phyloP scores from a whole-genome alignment of 306 rosid genomes.

The Prunus armeniaca region DNA sequence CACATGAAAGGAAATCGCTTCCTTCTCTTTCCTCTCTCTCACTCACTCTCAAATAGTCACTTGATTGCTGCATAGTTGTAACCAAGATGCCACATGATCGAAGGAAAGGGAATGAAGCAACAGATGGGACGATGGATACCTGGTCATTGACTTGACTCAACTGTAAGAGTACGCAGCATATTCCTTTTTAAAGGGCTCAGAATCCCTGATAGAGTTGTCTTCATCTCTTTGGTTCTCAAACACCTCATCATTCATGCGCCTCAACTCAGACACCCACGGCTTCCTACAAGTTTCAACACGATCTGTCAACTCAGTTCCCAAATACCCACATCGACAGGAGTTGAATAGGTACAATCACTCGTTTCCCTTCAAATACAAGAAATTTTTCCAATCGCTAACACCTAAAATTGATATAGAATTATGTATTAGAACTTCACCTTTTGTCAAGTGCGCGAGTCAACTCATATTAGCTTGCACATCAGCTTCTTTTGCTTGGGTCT shows the following conservation, averaged over 20 bases:
- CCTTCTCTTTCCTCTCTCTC: background rate
- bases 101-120: constrained; percentile 13
- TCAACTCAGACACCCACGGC: constrained; percentile 76
- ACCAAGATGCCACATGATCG: background rate
- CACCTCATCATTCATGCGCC: constrained; percentile 70
- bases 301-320: constrained; percentile 33
- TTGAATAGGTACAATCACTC: background rate
- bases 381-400: background rate
- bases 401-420: constrained; percentile 6
- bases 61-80: constrained; percentile 8
- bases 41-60: constrained; percentile 14
- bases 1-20: constrained; percentile 29
- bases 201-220: constrained; percentile 60
- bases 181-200: constrained; percentile 75
- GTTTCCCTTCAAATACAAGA: background rate
- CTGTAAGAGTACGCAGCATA: constrained; percentile 81
- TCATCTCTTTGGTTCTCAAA: constrained; percentile 62
- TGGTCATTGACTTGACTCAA: constrained; percentile 78
- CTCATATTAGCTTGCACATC: constrained; percentile 71
- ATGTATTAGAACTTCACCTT: constrained; percentile 45
- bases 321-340: constrained; percentile 12
- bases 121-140: constrained; percentile 38
- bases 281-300: constrained; percentile 53
- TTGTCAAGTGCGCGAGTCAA: constrained; percentile 79
- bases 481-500: constrained; percentile 68